Evolutionary conservation across 2,329 filamentous ascomycete species (phyloP), one percentile per base, ranked within the genome.

Genomic region (Endothia cerciana): DNA sequence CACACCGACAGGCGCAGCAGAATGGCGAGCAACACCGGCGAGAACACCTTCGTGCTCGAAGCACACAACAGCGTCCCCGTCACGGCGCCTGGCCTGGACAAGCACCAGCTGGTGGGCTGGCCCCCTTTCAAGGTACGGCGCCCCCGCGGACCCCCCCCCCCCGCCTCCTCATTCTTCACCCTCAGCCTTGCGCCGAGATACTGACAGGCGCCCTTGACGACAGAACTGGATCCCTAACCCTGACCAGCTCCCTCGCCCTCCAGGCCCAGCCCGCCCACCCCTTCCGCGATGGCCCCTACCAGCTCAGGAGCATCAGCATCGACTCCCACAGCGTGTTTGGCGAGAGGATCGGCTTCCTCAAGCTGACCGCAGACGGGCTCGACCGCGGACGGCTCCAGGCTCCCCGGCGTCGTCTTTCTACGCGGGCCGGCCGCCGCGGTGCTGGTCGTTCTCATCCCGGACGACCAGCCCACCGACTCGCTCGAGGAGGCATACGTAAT

Each of bases 351-450:
- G 86, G 86, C 55, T 89, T 89, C 72, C 71, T 89, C 28, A 89
- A 88, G 69, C 73, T 88, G 45, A 76, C 74, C 2, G 81, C 85
- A 7, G 70, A 75, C 1, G 77, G n/a, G 89, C 1, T 74, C 76
- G 66, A 88, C 86, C 70, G 65, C 69, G 1, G 75, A 76, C 0
- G 81, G 81, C 63, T 83, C 86, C 69, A 61, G 19, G 28, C 78
- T 89, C 0, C 85, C 87, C 0, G 85, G 84, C 4, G 77, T 78
- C 1, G 78, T 86, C 0, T 85, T 89, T 66, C 78, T 89, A 2
- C 82, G 87, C 45, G 87, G 87, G 0, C 82, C 85, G n/a, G 84
- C 82, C 71, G 86, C 89, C 53, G 86, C 81, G 30, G 85, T 89
- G 82, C 80, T 89, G 10, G 80, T 87, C 36, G 80, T 86, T 71